Conservation (phyloP, 2,329 filamentous ascomycete genomes). For the Colletotrichum sp. region DNA sequence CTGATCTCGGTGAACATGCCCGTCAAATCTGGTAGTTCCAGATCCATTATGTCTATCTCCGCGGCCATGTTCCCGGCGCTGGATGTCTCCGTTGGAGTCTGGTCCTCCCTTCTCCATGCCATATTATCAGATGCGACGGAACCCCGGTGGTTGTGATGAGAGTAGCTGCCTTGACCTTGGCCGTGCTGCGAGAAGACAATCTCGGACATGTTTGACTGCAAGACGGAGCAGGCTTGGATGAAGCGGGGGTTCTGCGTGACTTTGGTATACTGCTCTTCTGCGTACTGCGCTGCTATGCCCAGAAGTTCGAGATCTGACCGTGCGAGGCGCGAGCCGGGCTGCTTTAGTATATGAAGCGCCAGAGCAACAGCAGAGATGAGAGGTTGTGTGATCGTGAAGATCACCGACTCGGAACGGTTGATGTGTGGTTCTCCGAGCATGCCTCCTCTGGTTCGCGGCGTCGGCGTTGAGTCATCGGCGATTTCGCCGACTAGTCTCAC, state of each 20-base stretch:
- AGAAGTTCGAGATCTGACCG: slow-evolving; percentile 25
- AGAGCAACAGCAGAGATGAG: slow-evolving; percentile 24
- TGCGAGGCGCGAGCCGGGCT: slow-evolving; percentile 22
- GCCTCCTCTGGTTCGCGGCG: background rate
- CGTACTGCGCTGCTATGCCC: slow-evolving; percentile 18
- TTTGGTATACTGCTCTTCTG: slow-evolving; percentile 21
- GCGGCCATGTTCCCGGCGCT: background rate
- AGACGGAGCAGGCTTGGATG: slow-evolving; percentile 3
- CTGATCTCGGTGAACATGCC: slow-evolving; percentile 12
- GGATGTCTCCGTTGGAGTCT: background rate
- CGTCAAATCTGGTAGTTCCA: slow-evolving; percentile 5
- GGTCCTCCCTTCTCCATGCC: background rate
- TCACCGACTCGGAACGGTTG: background rate
- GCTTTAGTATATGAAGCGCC: slow-evolving; percentile 22
- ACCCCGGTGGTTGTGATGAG: background rate
- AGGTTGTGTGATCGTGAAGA: slow-evolving; percentile 15
- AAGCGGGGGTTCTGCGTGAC: slow-evolving; percentile 8
- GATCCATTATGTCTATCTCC: slow-evolving; percentile 5
- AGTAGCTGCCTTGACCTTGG: background rate
- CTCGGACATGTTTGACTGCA: slow-evolving; percentile 9
- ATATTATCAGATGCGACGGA: background rate
- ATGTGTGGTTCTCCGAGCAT: background rate
- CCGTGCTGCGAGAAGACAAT: background rate
- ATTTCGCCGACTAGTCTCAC: slow-evolving; percentile 1
- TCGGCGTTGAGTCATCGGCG: background rate